Evolutionary conservation across 106 monocot species (phyloP).

Genomic region (Dactylorhiza incarnata): DNA sequence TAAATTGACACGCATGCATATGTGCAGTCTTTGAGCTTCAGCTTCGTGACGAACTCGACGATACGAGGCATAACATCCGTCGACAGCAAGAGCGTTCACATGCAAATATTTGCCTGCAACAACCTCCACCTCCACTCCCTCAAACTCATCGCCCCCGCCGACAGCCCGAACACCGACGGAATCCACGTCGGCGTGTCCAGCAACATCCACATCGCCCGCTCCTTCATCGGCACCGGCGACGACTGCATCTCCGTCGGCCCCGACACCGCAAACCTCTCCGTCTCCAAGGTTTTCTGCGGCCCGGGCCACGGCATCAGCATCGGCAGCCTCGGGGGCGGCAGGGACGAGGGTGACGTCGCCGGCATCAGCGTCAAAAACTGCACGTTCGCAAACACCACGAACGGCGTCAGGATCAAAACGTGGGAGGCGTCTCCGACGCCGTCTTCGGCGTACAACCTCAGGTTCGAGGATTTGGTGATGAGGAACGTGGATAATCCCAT

Average conservation of each 20-base stretch:
- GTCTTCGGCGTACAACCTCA: constrained; percentile 10
- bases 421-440: constrained; percentile 20
- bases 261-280: constrained; percentile 12
- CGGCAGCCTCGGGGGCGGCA: constrained; percentile 37
- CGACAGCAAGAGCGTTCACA: constrained; percentile 36
- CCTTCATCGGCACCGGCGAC: constrained; percentile 38
- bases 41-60: constrained; percentile 14
- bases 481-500: constrained; percentile 44
- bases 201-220: constrained; percentile 12
- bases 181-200: constrained; percentile 26
- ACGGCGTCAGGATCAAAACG: constrained; percentile 44
- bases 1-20: too few species aligned
- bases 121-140: constrained; percentile 14
- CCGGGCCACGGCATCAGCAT: constrained; percentile 53
- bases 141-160: constrained; percentile 25
- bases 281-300: constrained; percentile 26
- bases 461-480: constrained; percentile 32
- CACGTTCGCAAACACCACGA: constrained; percentile 21
- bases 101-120: constrained; percentile 14
- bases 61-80: constrained; percentile 13
- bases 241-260: constrained; percentile 54
- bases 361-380: constrained; percentile 31
- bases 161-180: constrained; percentile 63
- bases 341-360: constrained; percentile 17
- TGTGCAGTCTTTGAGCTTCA: constrained; percentile 25